phyloP scores from a whole-genome alignment of 805 yeast species.

The Ogataea corticis region DNA sequence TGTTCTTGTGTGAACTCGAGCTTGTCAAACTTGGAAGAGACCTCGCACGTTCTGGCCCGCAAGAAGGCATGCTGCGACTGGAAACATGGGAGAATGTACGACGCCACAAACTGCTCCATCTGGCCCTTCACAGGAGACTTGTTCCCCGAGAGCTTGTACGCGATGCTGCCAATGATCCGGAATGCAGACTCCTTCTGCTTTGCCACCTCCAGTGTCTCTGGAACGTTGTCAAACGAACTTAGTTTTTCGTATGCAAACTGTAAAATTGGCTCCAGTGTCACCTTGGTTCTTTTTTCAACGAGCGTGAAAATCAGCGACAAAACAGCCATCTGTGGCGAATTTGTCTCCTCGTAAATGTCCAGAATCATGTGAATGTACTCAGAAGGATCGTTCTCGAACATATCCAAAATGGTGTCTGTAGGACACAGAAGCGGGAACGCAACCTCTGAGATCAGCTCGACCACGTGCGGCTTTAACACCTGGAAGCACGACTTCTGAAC shows the following conservation, averaged over 20 bases:
- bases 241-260: constrained; percentile 58
- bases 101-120: constrained; percentile 66
- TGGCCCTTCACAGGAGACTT: constrained; percentile 59
- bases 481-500: constrained; percentile 64
- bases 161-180: constrained; percentile 73
- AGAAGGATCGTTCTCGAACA: constrained; percentile 85
- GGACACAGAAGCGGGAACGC: constrained; percentile 81
- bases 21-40: constrained; percentile 63
- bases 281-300: constrained; percentile 64
- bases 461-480: constrained; percentile 66
- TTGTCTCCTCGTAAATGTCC: constrained; percentile 60
- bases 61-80: constrained; percentile 61
- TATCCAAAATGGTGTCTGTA: constrained; percentile 65
- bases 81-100: constrained; percentile 72
- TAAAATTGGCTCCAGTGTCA: constrained; percentile 59
- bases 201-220: constrained; percentile 51
- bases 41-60: constrained; percentile 73
- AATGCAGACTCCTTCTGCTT: constrained; percentile 77
- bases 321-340: constrained; percentile 79
- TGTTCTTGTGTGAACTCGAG: constrained; percentile 48
- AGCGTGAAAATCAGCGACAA: constrained; percentile 67
- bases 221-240: constrained; percentile 36
- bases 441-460: constrained; percentile 65
- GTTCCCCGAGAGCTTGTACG: constrained; percentile 54
- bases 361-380: constrained; percentile 83